phyloP scores from a whole-genome alignment of 75 land plant genomes.

The Pinus albicaulis region DNA sequence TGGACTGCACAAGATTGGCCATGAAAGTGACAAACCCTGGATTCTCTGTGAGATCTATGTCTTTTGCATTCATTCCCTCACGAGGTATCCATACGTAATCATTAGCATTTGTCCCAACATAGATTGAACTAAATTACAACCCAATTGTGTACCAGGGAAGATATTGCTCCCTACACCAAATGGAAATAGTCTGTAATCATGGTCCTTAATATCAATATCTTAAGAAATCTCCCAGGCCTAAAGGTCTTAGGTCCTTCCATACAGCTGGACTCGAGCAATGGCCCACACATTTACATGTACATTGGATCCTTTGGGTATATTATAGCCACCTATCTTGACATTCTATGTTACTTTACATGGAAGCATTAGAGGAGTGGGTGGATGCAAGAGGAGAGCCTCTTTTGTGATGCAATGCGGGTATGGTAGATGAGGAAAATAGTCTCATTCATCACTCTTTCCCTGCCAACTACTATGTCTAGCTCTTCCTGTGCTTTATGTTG shows the following conservation, averaged over 20 bases:
- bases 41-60: conserved; percentile 76
- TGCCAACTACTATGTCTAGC: conserved; percentile 75
- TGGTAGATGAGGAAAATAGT: conserved; percentile 61
- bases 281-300: conserved; percentile 92
- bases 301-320: conserved; percentile 84
- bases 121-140: conserved; percentile 66
- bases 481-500: conserved; percentile 84
- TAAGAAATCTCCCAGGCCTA: conserved; percentile 84
- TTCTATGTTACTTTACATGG: conserved; percentile 74
- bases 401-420: conserved; percentile 75
- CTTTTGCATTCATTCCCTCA: conserved; percentile 47
- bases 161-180: conserved; percentile 89
- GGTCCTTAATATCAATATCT: conserved; percentile 92
- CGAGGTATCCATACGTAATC: conserved; percentile 74
- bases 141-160: conserved; percentile 95
- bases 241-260: conserved; percentile 72
- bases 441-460: conserved; percentile 62
- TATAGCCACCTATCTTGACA: conserved; percentile 81
- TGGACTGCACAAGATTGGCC: conserved; percentile 69
- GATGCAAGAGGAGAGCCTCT: conserved; percentile 87
- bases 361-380: conserved; percentile 92
- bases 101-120: conserved; percentile 80
- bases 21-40: conserved; percentile 94
- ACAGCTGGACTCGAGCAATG: conserved; percentile 62
- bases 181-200: conserved; percentile 78